These are phyloP conservation scores for Oldenlandia corymbosa DNA, from an alignment of 257 asterid species.

Conservation along the genomic window DNA sequence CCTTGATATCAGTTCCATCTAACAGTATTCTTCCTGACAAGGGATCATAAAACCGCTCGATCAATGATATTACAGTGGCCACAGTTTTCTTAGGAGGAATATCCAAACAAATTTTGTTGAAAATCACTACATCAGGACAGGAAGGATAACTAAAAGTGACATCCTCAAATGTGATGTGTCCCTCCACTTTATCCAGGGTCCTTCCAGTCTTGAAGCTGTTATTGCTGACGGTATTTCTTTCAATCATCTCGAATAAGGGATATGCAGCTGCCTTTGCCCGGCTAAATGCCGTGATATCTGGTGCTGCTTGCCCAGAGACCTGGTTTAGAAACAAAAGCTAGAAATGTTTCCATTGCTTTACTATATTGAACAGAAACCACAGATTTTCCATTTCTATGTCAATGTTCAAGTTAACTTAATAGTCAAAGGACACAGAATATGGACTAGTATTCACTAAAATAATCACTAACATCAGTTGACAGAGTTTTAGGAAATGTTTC, in stretches of 20 bases:
- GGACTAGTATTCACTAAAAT: too few species aligned
- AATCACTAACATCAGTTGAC: too few species aligned
- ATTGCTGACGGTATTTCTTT: slow-evolving; percentile 44
- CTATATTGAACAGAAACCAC: too few species aligned
- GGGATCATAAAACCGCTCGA: slow-evolving; percentile 91
- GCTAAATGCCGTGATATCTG: slow-evolving; percentile 75
- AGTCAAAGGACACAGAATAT: too few species aligned
- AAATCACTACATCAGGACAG: slow-evolving; percentile 69
- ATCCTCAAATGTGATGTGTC: slow-evolving; percentile 71
- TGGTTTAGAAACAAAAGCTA: slow-evolving; percentile 19
- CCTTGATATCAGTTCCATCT: slow-evolving; percentile 63
- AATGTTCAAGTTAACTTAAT: too few species aligned
- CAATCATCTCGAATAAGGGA: slow-evolving; percentile 92
- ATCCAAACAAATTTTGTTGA: slow-evolving; percentile 57
- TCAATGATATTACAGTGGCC: slow-evolving; percentile 87
- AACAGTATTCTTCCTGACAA: slow-evolving; percentile 50
- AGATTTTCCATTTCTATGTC: too few species aligned
- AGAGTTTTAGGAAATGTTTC: too few species aligned
- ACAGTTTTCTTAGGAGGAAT: slow-evolving; percentile 83
- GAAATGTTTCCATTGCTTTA: background rate
- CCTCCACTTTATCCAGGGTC: slow-evolving; percentile 59
- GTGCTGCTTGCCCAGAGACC: slow-evolving; percentile 93
- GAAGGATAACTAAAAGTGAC: slow-evolving; percentile 79
- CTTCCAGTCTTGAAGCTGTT: slow-evolving; percentile 42
- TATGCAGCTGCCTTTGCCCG: slow-evolving; percentile 87